Percentiles rank a stretch among this genome's conserved stretches.
Conservation (phyloP, 169 alveolate species). For the Plasmodium chabaudi region DNA sequence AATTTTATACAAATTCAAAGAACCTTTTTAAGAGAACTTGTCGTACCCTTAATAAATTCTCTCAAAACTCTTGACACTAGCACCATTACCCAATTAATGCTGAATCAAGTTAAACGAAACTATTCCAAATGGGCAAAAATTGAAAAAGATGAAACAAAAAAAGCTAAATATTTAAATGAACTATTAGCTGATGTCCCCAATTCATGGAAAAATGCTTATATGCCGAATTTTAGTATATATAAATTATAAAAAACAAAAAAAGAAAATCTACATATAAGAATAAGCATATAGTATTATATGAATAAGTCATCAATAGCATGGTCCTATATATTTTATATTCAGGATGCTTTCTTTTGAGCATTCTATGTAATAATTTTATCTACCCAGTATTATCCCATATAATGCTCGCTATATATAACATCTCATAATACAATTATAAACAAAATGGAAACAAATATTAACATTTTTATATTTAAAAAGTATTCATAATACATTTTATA, state of each 20-base stretch:
- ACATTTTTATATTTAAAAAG: too few relatives aligned
- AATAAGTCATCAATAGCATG: too few relatives aligned
- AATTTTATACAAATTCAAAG: slow-evolving; percentile 93
- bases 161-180: slow-evolving; percentile 40
- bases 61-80: slow-evolving; percentile 56
- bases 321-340: too few relatives aligned
- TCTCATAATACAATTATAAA: too few relatives aligned
- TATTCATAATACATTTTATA: too few relatives aligned
- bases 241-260: slow-evolving; percentile 7
- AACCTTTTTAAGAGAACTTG: slow-evolving; percentile 89
- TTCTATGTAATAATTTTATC: too few relatives aligned
- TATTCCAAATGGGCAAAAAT: slow-evolving; percentile 74
- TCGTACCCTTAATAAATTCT: slow-evolving; percentile 43
- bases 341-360: too few relatives aligned
- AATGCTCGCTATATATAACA: too few relatives aligned
- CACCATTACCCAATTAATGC: slow-evolving; percentile 52
- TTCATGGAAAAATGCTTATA: slow-evolving; percentile 31
- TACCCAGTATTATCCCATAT: too few relatives aligned
- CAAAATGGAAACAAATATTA: too few relatives aligned
- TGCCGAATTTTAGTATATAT: slow-evolving; percentile 50
- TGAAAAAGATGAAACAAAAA: slow-evolving; percentile 40
- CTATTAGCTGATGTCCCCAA: slow-evolving; percentile 51
- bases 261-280: too few relatives aligned
- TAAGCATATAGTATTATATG: too few relatives aligned
- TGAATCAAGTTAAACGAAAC: slow-evolving; percentile 51